These are phyloP conservation scores for Fusarium haematococcum DNA, from an alignment of 2,329 filamentous ascomycete genomes.

Conservation along the genomic window DNA sequence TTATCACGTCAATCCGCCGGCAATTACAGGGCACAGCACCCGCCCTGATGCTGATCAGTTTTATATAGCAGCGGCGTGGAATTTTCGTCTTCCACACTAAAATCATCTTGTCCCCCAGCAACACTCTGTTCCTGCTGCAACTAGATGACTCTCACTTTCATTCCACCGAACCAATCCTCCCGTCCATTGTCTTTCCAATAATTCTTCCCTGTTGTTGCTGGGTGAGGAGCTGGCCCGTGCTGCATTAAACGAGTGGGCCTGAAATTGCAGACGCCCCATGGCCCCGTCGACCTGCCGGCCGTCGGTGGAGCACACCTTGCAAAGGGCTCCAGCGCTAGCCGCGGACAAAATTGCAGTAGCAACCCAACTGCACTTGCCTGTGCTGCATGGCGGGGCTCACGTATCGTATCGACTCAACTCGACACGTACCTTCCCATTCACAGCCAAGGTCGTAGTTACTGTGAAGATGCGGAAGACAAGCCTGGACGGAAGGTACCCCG, in stretches of 20 bases:
- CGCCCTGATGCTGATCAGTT: not conserved
- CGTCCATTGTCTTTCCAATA: not conserved
- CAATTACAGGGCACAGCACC: constrained; percentile 26
- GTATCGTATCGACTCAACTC: constrained; percentile 29
- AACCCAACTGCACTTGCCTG: constrained; percentile 5
- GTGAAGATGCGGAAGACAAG: not conserved
- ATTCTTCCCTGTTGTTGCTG: constrained; percentile 40
- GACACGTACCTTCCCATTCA: constrained; percentile 32
- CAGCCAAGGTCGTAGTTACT: not conserved
- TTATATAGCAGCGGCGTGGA: not conserved
- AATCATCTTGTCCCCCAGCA: constrained; percentile 16
- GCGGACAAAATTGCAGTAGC: constrained; percentile 39
- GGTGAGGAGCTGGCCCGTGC: constrained; percentile 46
- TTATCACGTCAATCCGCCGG: constrained; percentile 31
- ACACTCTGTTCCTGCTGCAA: constrained; percentile 8
- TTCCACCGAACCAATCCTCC: constrained; percentile 4
- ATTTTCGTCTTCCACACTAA: not conserved
- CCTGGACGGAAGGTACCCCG: constrained; percentile 12
- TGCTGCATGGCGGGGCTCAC: constrained; percentile 21
- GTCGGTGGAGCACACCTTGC: constrained; percentile 30
- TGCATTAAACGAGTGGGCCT: constrained; percentile 48
- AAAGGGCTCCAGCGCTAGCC: constrained; percentile 37
- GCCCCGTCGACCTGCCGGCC: constrained; percentile 37
- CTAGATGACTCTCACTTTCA: constrained; percentile 7
- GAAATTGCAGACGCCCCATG: constrained; percentile 45